These are phyloP conservation scores for Agaricus blazei DNA, from an alignment of 768 basidiomycete genomes.

Conservation along the genomic window DNA sequence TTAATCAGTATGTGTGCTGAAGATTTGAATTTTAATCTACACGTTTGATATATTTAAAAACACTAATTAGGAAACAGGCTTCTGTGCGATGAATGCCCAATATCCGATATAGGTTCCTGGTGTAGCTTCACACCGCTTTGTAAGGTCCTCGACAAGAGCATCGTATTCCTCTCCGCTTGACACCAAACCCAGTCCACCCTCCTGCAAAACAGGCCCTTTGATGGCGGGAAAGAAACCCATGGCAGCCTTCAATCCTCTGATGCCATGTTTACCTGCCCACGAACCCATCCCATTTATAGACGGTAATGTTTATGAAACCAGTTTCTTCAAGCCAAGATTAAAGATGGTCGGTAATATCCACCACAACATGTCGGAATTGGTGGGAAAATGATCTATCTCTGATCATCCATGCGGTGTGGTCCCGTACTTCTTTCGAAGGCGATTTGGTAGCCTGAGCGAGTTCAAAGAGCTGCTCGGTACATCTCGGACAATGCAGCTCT, in stretches of 20 bases:
- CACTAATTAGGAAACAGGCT: not conserved
- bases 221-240: not conserved
- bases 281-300: conserved; percentile 4
- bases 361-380: conserved; percentile 1
- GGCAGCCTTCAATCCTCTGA: not conserved
- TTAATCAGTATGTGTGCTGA: no score
- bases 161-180: conserved; percentile 8
- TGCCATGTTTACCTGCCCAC: not conserved
- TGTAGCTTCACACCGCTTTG: not conserved
- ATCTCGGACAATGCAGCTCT: no score
- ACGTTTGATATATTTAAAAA: no score
- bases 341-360: conserved; percentile 9
- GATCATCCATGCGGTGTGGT: not conserved
- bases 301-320: conserved; percentile 6
- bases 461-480: no score
- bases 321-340: not conserved
- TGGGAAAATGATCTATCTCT: not conserved
- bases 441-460: no score
- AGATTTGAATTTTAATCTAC: no score
- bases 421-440: not conserved
- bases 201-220: not conserved
- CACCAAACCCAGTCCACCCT: conserved; percentile 9
- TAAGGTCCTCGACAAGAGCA: conserved; percentile 2
- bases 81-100: not conserved
- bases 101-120: not conserved